phyloP scores from a whole-genome alignment of 179 eudicot species.

The Corrigiola litoralis region DNA sequence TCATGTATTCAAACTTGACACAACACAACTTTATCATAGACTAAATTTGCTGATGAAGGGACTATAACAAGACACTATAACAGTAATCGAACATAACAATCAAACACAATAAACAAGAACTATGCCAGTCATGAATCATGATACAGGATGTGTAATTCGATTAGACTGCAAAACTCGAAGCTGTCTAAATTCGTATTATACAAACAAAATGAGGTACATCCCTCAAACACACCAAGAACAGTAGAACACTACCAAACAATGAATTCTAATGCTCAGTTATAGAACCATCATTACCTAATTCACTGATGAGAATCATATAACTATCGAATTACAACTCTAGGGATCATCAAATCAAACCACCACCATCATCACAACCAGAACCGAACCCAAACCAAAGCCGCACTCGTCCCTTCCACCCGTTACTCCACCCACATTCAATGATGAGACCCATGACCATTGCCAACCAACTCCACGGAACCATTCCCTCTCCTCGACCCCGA shows the following conservation, averaged over 20 bases:
- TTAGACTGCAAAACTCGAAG: not conserved
- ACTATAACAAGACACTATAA: not conserved
- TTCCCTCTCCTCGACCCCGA: slow-evolving; percentile 32
- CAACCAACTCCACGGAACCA: slow-evolving; percentile 28
- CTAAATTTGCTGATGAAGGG: not conserved
- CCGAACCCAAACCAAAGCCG: not conserved
- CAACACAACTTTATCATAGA: not conserved
- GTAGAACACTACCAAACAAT: not conserved
- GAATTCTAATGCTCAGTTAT: not conserved
- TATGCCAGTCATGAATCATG: not conserved
- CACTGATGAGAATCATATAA: not conserved
- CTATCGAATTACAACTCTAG: not conserved
- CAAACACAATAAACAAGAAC: not conserved
- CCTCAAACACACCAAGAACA: not conserved
- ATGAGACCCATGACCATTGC: slow-evolving; percentile 41
- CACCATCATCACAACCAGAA: not conserved
- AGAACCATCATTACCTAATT: not conserved
- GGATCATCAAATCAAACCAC: not conserved
- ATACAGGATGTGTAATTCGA: slow-evolving; percentile 1
- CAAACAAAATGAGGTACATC: not conserved
- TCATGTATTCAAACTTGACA: not conserved
- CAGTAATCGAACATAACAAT: not conserved
- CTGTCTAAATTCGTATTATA: slow-evolving; percentile 4
- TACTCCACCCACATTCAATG: not conserved
- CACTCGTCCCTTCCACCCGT: not conserved